These are phyloP conservation scores for Cardiospermum halicacabum DNA, from an alignment of 345 rosid species.

Conservation along the genomic window DNA sequence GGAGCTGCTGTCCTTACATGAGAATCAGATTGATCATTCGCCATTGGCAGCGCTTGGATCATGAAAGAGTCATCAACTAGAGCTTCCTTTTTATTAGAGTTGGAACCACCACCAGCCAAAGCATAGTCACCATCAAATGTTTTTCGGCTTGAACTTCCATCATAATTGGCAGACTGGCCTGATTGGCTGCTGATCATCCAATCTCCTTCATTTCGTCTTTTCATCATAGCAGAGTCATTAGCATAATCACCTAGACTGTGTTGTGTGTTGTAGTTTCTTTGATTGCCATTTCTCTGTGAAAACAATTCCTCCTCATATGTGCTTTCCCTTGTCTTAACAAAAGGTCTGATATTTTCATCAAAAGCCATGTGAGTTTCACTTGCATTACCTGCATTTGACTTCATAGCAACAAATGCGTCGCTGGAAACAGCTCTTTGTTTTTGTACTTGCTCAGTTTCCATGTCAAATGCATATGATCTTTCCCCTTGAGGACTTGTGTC, in stretches of 20 bases:
- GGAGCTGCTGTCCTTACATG: constrained; percentile 57
- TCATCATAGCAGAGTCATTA: constrained; percentile 40
- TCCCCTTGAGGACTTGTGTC: constrained; percentile 34
- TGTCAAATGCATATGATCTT: constrained; percentile 23
- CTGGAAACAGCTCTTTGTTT: constrained; percentile 38
- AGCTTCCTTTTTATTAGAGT: constrained; percentile 38
- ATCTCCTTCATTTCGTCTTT: constrained; percentile 57
- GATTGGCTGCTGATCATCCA: constrained; percentile 54
- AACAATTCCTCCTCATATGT: constrained; percentile 49
- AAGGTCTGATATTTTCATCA: constrained; percentile 35
- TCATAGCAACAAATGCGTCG: constrained; percentile 56
- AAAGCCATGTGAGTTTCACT: constrained; percentile 32
- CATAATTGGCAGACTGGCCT: constrained; percentile 29
- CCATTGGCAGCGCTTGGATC: constrained; percentile 51
- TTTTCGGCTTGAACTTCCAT: constrained; percentile 34
- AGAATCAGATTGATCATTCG: constrained; percentile 41
- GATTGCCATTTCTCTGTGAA: constrained; percentile 31
- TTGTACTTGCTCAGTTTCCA: constrained; percentile 38
- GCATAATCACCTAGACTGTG: constrained; percentile 37
- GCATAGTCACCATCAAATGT: constrained; percentile 39
- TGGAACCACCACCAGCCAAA: constrained; percentile 30
- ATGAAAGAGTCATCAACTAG: constrained; percentile 84
- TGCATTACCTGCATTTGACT: constrained; percentile 33
- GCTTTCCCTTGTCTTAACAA: constrained; percentile 37
- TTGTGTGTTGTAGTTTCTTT: constrained; percentile 25